phyloP scores from a whole-genome alignment of 2,329 filamentous ascomycete species.

The Pseudogymnoascus sp. region DNA sequence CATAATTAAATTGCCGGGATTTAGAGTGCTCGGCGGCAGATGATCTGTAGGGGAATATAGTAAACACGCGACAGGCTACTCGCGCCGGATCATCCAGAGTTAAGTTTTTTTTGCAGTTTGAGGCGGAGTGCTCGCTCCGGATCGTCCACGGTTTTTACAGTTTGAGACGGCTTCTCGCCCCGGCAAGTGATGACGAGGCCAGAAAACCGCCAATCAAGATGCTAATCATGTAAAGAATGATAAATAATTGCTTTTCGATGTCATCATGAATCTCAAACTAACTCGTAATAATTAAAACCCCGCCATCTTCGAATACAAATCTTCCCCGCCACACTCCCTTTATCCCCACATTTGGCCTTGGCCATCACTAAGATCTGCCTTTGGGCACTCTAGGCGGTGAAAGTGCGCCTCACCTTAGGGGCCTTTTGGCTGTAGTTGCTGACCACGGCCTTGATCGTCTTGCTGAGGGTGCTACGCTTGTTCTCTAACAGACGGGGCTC shows the following conservation, averaged over 20 bases:
- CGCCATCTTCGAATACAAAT: not conserved
- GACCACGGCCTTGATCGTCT: constrained; percentile 1
- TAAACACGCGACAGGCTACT: not conserved
- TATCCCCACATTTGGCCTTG: not conserved
- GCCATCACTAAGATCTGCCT: not conserved
- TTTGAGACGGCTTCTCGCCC: too few relatives aligned
- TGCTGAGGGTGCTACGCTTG: not conserved
- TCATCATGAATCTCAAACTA: not conserved
- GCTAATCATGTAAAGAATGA: not conserved
- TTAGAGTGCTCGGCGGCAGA: not conserved
- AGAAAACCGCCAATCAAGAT: not conserved
- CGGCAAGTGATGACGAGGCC: not conserved
- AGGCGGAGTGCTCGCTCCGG: not conserved
- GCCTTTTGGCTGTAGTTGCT: not conserved
- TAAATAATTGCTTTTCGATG: not conserved
- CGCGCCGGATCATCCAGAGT: not conserved
- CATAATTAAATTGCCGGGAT: constrained; percentile 1
- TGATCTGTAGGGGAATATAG: not conserved
- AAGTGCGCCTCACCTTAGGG: not conserved
- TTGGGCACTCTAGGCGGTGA: not conserved
- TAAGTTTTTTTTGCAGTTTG: not conserved
- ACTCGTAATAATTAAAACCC: not conserved
- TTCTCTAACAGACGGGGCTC: not conserved
- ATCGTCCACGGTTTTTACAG: not conserved
- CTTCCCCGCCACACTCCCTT: not conserved